These are phyloP conservation scores for Rutstroemia sp. DNA, from an alignment of 2,329 filamentous ascomycete species.

Conservation along the genomic window DNA sequence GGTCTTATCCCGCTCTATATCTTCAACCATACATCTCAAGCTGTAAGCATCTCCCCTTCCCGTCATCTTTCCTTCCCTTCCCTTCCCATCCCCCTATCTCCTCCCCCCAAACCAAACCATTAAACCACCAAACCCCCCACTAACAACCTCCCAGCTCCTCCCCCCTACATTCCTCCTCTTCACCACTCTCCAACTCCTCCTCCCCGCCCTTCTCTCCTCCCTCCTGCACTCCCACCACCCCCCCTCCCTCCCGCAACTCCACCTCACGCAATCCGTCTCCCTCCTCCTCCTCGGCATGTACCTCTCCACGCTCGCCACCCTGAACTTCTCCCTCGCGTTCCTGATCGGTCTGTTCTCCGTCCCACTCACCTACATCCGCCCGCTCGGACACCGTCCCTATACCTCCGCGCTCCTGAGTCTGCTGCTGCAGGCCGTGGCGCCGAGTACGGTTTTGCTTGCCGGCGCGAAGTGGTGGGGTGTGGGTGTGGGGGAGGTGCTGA, in stretches of 20 bases:
- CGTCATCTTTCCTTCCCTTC: neutral
- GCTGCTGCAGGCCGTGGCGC: constrained; percentile 54
- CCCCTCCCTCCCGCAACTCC: constrained; percentile 61
- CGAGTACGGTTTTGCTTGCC: constrained; percentile 46
- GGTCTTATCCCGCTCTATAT: constrained; percentile 75
- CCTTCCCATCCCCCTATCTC: no score
- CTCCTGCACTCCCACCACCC: constrained; percentile 41
- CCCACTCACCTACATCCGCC: constrained; percentile 69
- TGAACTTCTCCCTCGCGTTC: constrained; percentile 91
- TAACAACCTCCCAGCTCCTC: constrained; percentile 42
- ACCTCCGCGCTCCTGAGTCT: constrained; percentile 38
- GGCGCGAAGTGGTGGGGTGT: constrained; percentile 41
- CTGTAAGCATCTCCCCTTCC: constrained; percentile 37
- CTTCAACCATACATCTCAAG: constrained; percentile 68
- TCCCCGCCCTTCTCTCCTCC: constrained; percentile 51
- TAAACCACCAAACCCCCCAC: neutral
- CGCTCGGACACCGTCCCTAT: constrained; percentile 35
- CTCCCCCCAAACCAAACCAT: no score
- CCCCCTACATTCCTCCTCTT: constrained; percentile 52
- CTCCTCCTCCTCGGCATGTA: constrained; percentile 89
- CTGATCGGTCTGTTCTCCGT: constrained; percentile 71
- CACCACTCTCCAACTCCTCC: constrained; percentile 42
- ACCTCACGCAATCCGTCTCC: constrained; percentile 82
- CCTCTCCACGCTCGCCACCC: constrained; percentile 82
- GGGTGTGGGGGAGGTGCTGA: constrained; percentile 52